Base-by-base conservation (phyloP, 179 eudicot species). In the Gypsophila paniculata region DNA sequence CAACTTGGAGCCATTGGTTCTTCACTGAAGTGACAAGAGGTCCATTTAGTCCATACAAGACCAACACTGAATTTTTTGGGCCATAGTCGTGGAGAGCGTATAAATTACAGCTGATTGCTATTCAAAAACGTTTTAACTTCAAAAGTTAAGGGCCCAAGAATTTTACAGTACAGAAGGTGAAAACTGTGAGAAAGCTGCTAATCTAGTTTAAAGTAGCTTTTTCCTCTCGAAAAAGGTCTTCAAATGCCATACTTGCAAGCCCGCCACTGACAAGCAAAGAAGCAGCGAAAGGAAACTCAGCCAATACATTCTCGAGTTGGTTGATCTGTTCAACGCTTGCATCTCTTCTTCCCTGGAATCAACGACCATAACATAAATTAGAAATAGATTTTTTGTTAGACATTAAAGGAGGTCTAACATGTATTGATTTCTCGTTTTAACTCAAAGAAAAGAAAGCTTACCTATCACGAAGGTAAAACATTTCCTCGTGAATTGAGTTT, bases 401-500 rank as follows among this genome's bases (percentile, higher is more conserved):
- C 22, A 25, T 61, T 17, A 61, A 25, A n/a, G 22, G 14, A 55
- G 8, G 0, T 25, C n/a, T n/a, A n/a, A 10, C 39, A 8, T 44
- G 12, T 55, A 22, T 54, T 12, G 23, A 38, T 15, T 18, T 6
- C 6, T 38, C 48, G 11, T n/a, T 11, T 48, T 14, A 58, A 0
- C 23, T 19, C 7, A 14, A 44, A 46, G 69, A 63, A 21, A 29
- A 69, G 18, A 22, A 60, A 10, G 1, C 76, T 75, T 64, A 90
- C 99, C 99, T 94, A 74, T 83, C 89, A 53, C 97, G 96, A 46
- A 91, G 99, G 71, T 89, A 88, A 74, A 85, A 91, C 99, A 94
- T 94, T 79, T 94, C 99, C 32, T 91, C 97, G 39, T 87, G 94
- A 57, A 94, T 88, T 42, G 93, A 83, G 51, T 80, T 82, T 22